Evolutionary conservation across 108 stramenopile genomes (phyloP).

Genomic region (Licmophora abbreviata): DNA sequence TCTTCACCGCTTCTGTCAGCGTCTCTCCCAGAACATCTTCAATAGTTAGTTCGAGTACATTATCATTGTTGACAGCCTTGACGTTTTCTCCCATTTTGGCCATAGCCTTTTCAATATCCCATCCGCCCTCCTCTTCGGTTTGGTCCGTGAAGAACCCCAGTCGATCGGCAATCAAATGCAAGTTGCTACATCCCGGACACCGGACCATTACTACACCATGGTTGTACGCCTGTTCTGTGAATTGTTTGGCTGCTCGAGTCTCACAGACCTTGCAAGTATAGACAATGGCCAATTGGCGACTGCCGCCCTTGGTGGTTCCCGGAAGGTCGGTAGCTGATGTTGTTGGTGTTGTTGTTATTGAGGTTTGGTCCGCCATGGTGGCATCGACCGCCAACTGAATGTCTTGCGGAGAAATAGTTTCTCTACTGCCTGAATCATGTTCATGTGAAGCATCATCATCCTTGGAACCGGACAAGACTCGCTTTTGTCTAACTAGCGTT

Average conservation of each 20-base stretch:
- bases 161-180: slow-evolving; percentile 95
- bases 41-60: slow-evolving; percentile 69
- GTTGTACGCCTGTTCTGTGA: slow-evolving; percentile 88
- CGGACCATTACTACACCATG: slow-evolving; percentile 91
- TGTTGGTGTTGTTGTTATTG: neutral
- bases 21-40: slow-evolving; percentile 58
- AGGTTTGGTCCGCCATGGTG: neutral
- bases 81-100: slow-evolving; percentile 50
- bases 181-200: slow-evolving; percentile 90
- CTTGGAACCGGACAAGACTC: too few species aligned
- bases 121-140: slow-evolving; percentile 38
- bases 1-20: slow-evolving; percentile 8
- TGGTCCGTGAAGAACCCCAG: slow-evolving; percentile 70
- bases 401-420: too few species aligned
- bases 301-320: slow-evolving; percentile 50
- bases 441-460: too few species aligned
- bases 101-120: slow-evolving; percentile 68
- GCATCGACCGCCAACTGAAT: slow-evolving; percentile 2
- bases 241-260: slow-evolving; percentile 91
- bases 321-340: slow-evolving; percentile 9
- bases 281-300: slow-evolving; percentile 76
- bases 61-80: slow-evolving; percentile 50
- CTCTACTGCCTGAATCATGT: too few species aligned
- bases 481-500: too few species aligned
- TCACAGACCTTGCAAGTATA: slow-evolving; percentile 93